Percentiles rank a stretch among this genome's conserved stretches.
Conservation (phyloP, 192 early-diverging fungal genomes). For the Allomyces macrogynus region DNA sequence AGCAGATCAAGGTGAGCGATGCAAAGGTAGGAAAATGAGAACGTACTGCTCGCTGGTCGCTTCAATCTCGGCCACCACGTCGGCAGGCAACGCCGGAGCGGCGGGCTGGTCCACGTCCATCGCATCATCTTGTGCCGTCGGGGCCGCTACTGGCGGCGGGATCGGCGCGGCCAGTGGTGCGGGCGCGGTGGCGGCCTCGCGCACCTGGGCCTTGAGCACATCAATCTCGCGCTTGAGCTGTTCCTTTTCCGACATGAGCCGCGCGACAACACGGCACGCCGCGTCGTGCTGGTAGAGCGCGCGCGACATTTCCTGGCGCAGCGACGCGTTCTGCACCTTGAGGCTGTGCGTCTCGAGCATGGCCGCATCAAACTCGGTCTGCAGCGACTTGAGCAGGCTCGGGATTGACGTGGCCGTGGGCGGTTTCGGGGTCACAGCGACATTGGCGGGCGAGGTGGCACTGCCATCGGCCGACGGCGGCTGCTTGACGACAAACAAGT, state of each 20-base stretch:
- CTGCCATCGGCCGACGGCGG: neutral
- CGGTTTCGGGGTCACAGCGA: conserved; percentile 57
- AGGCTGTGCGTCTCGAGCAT: conserved; percentile 86
- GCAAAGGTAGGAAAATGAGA: neutral
- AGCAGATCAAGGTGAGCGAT: neutral
- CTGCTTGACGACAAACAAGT: conserved; percentile 46
- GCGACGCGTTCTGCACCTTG: conserved; percentile 75
- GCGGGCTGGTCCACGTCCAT: conserved; percentile 31
- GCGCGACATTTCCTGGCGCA: conserved; percentile 78
- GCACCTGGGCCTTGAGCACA: conserved; percentile 1
- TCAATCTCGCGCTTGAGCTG: conserved; percentile 46
- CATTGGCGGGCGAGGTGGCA: neutral
- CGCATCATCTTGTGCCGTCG: conserved; percentile 10
- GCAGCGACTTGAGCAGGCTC: conserved; percentile 61
- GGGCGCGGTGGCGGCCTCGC: conserved; percentile 10
- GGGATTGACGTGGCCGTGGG: conserved; percentile 83
- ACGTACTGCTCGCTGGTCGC: conserved; percentile 28
- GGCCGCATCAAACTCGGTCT: conserved; percentile 92
- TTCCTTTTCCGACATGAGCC: conserved; percentile 78
- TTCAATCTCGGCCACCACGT: conserved; percentile 25
- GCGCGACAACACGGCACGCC: conserved; percentile 79
- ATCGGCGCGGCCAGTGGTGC: too few relatives aligned
- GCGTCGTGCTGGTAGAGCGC: conserved; percentile 94
- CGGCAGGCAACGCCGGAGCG: conserved; percentile 12
- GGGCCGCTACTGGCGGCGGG: conserved; percentile 5